Evolutionary conservation across 2,329 filamentous ascomycete genomes (phyloP), one percentile per base, ranked within the genome.

Genomic region (Aspergillus bombycis): DNA sequence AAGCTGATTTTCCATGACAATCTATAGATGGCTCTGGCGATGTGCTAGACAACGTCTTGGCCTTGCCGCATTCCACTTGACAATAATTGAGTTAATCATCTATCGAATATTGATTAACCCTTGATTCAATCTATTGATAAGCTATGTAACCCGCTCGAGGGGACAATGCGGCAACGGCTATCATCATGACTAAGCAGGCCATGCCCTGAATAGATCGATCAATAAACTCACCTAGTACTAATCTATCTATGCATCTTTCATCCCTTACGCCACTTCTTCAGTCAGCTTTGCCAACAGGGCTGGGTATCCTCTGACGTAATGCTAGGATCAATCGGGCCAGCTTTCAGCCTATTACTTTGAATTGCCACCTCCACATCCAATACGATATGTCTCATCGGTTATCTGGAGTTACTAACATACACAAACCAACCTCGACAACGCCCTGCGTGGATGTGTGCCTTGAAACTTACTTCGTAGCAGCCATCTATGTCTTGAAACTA

Each of bases 201-300:
- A 19, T 52, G 16, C 26, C 6, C 48, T 21, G 60, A 52, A 41
- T 55, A 38, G 50, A 57, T 61, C 30, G 59, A 58, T 62, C 21
- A 38, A 57, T 9, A 56, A 41, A 52, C 46, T 26, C 14, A 28
- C 34, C 12, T 36, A 7, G 34, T 26, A 32, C 8, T 53, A 32
- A 32, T 55, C 38, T 23, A 52, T 45, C 14, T 26, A 58, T 46
- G 19, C 41, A 59, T 57, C 34, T 53, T 57, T 50, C 52, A 61
- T 63, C 64, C 66, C 61, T 63, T 66, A 67, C 67, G 62, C 65
- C 63, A 62, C 62, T 58, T 62, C 55, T 62, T 60, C 41, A 38
- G 46, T 6, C 23, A 28, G 19, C 16, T 34, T 9, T 32, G 19
- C 28, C 19, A 52, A 34, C 48, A 52, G 48, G 48, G 28, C 16